Percentiles rank a stretch among this genome's conserved stretches.
Evolutionary conservation across 176 grass and related monocot species (phyloP).

Genomic region (Oryza glaberrima): DNA sequence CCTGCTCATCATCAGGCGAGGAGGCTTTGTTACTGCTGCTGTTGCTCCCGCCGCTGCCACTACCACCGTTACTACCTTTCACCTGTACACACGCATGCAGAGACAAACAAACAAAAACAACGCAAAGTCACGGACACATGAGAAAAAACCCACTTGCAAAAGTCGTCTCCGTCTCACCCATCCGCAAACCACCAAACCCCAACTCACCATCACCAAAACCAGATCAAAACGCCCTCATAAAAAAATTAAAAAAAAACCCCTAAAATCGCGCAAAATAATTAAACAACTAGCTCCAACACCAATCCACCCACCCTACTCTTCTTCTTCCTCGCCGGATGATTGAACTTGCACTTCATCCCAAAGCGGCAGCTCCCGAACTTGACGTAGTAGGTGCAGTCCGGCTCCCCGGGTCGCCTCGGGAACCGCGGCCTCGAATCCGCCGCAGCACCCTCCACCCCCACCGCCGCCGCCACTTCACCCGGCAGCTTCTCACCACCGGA

Average conservation of each 20-base stretch:
- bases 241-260: background rate
- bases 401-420: slow-evolving; percentile 59
- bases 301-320: slow-evolving; percentile 46
- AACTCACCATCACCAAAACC: slow-evolving; percentile 18
- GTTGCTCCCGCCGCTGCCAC: slow-evolving; percentile 47
- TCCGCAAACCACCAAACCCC: slow-evolving; percentile 41
- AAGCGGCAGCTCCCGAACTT: slow-evolving; percentile 77
- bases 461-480: too few species aligned
- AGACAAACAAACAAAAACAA: slow-evolving; percentile 19
- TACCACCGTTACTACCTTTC: slow-evolving; percentile 47
- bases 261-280: background rate
- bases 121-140: slow-evolving; percentile 8
- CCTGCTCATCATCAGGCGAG: slow-evolving; percentile 52
- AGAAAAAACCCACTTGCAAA: slow-evolving; percentile 1
- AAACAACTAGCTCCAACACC: background rate
- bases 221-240: slow-evolving; percentile 16
- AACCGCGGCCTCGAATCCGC: slow-evolving; percentile 48
- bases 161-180: slow-evolving; percentile 12
- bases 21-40: slow-evolving; percentile 52
- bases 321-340: slow-evolving; percentile 75
- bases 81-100: slow-evolving; percentile 35
- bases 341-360: slow-evolving; percentile 87
- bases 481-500: slow-evolving; percentile 29
- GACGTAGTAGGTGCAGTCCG: slow-evolving; percentile 69
- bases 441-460: background rate